Evolutionary conservation across 441 rosid species (phyloP).

Genomic region (Aleurites moluccanus): DNA sequence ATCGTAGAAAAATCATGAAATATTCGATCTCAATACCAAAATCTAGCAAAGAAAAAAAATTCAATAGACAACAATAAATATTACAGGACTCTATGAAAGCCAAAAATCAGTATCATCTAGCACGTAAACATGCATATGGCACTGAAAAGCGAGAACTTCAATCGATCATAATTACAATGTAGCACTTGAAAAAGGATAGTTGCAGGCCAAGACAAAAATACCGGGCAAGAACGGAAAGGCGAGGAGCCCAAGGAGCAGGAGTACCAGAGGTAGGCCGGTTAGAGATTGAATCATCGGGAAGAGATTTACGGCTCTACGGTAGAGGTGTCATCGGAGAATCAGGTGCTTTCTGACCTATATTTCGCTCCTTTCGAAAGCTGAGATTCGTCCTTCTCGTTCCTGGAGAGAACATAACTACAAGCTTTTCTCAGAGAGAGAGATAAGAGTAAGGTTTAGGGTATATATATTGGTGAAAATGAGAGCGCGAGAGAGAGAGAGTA

Average conservation of each 20-base stretch:
- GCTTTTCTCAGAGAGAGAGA: background rate
- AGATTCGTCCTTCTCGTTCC: conserved; percentile 50
- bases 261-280: conserved; percentile 79
- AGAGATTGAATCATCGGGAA: conserved; percentile 38
- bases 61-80: background rate
- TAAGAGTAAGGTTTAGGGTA: background rate
- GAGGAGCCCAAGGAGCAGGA: conserved; percentile 94
- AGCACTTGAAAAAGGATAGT: background rate
- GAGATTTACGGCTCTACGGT: conserved; percentile 36
- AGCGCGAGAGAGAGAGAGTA: too few relatives aligned
- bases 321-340: conserved; percentile 64
- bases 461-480: background rate
- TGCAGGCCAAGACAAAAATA: conserved; percentile 17
- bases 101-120: background rate
- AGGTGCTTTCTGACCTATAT: conserved; percentile 34
- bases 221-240: conserved; percentile 92
- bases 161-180: background rate
- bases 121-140: background rate
- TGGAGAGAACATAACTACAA: conserved; percentile 68
- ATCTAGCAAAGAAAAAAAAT: background rate
- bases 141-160: background rate
- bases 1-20: background rate
- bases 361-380: conserved; percentile 48
- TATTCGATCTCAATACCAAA: background rate
- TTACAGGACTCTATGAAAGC: background rate